Evolutionary conservation across 2,329 filamentous ascomycete genomes (phyloP), one percentile per base, ranked within the genome.

Genomic region (Alternaria sp.): DNA sequence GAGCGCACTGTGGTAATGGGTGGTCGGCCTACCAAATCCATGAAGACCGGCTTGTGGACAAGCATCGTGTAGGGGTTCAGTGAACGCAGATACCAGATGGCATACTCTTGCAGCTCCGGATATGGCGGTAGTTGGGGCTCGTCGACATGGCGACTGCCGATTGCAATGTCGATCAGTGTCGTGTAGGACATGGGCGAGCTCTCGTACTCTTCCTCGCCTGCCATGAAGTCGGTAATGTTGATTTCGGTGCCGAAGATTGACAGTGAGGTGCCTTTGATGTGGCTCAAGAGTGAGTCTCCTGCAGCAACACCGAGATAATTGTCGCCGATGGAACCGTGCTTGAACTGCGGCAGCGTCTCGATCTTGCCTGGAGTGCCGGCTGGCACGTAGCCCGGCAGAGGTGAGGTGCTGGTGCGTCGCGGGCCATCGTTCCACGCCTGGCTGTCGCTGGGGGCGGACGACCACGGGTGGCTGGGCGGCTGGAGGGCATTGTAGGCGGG

Each of bases 201-300:
- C 77, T 81, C 61, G 80, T 87, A 81, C 17, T 91, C 89, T 76
- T 88, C 84, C 63, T 93, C 91, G 1, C 85, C 83, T 1, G 86
- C 88, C 50, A 90, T 86, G 72, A 92, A 93, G 47, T 90, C 88
- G 12, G 90, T 89, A 45, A 95, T 87, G 77, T 96, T 91, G 71
- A 96, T 91, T 49, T 91, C 90, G 69, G 91, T 91, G 32, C 92
- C 93, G 45, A 96, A 87, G 57, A 96, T 88, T 1, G 91, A 90
- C n/a, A 96, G 82, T 9, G 87, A 88, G 0, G 91, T 93, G 50
- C 91, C 92, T 71, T 90, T 90, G 73, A 94, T 90, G 8, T 90
- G 89, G 78, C 89, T 92, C 40, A 93, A 80, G 54, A 88, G 87
- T 9, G 87, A 86, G 69, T 87, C 88, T 59, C 90, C 88, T 7